Percentiles rank a stretch among this genome's conserved stretches.
phyloP scores from a whole-genome alignment of 768 basidiomycete genomes.

The Cystofilobasidium capitatum region DNA sequence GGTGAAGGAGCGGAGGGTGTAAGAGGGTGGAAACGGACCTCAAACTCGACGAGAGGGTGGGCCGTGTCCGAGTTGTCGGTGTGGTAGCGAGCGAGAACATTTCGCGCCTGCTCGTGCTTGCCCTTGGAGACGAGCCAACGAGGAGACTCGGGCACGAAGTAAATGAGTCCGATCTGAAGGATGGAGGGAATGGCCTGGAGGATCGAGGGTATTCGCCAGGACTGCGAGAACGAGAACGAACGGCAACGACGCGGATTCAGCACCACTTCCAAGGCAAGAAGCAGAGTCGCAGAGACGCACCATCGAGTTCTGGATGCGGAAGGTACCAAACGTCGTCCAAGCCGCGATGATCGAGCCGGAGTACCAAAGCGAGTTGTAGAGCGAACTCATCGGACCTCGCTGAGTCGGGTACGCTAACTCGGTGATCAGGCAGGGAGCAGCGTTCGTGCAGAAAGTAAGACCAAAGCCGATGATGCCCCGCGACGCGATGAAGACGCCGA shows the following conservation, averaged over 20 bases:
- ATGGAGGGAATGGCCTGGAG: conserved; percentile 45
- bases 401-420: conserved; percentile 78
- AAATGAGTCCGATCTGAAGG: conserved; percentile 45
- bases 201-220: conserved; percentile 72
- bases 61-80: conserved; percentile 50
- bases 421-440: conserved; percentile 70
- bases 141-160: conserved; percentile 71
- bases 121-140: conserved; percentile 73
- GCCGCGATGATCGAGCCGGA: conserved; percentile 53
- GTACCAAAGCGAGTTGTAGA: conserved; percentile 80
- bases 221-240: conserved; percentile 44
- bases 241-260: conserved; percentile 30
- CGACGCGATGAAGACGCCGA: conserved; percentile 71
- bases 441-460: conserved; percentile 56
- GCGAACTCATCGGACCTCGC: conserved; percentile 65
- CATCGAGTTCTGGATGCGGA: conserved; percentile 48
- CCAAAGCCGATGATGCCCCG: conserved; percentile 61
- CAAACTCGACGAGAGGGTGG: conserved; percentile 18
- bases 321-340: conserved; percentile 77
- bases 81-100: conserved; percentile 71
- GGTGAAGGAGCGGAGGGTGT: no score
- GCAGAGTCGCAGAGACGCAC: no score
- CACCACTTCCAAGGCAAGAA: conserved; percentile 32
- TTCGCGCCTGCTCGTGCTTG: conserved; percentile 56
- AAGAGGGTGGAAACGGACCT: no score